phyloP scores from a whole-genome alignment of 257 asterid species.

The Leonotis leonurus region DNA sequence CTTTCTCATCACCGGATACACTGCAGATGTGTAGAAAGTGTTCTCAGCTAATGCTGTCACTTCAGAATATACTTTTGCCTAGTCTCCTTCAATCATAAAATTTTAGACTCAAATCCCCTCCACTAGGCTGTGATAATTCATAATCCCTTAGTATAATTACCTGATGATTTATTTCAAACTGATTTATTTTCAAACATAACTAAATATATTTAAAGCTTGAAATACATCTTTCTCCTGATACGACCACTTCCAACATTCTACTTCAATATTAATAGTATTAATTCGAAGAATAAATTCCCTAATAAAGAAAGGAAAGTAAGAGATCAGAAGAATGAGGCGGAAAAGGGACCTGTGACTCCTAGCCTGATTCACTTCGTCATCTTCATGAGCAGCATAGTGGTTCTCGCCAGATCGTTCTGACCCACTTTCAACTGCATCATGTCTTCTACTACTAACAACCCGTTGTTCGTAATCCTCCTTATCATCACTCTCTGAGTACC shows the following conservation, averaged over 20 bases:
- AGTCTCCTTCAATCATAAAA: too few relatives aligned
- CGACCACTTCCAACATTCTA: neutral
- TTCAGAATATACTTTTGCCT: too few relatives aligned
- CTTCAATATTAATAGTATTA: neutral
- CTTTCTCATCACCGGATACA: slow-evolving; percentile 45
- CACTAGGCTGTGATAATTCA: too few relatives aligned
- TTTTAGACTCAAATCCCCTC: too few relatives aligned
- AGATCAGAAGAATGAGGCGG: neutral
- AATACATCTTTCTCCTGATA: too few relatives aligned
- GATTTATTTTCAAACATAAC: too few relatives aligned
- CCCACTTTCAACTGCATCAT: slow-evolving; percentile 55
- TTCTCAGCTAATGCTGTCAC: too few relatives aligned
- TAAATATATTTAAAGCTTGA: too few relatives aligned
- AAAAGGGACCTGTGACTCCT: slow-evolving; percentile 52
- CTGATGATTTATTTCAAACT: too few relatives aligned
- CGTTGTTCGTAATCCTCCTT: slow-evolving; percentile 57
- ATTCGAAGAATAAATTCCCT: neutral
- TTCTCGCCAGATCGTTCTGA: slow-evolving; percentile 89
- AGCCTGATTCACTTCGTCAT: slow-evolving; percentile 75
- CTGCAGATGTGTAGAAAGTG: too few relatives aligned
- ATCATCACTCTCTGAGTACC: slow-evolving; percentile 74
- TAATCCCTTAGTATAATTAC: too few relatives aligned
- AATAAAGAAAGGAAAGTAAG: neutral
- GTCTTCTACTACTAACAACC: slow-evolving; percentile 70
- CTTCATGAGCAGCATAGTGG: slow-evolving; percentile 60